Percentiles rank a stretch among this genome's conserved stretches.
These are phyloP conservation scores for Gynostemma pentaphyllum DNA, from an alignment of 306 rosid genomes.

Conservation along the genomic window DNA sequence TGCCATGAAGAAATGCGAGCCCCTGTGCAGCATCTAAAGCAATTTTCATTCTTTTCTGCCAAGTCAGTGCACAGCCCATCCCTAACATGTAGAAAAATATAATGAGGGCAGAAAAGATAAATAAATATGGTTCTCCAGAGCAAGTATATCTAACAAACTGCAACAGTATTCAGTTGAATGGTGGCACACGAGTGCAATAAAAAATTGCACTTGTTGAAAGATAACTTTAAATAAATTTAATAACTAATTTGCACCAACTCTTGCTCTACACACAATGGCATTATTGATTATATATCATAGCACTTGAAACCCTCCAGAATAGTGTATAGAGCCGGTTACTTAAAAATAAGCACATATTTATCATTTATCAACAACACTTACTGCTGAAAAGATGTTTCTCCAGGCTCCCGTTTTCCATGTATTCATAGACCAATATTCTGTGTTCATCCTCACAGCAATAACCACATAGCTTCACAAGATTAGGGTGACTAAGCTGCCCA, in stretches of 20 bases:
- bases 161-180: neutral
- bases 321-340: neutral
- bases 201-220: neutral
- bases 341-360: neutral
- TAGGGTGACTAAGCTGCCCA: constrained; percentile 81
- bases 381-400: constrained; percentile 96
- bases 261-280: neutral
- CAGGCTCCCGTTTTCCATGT: constrained; percentile 93
- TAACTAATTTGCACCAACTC: neutral
- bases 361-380: constrained; percentile 25
- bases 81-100: constrained; percentile 38
- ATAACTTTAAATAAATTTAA: neutral
- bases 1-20: constrained; percentile 97
- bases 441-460: constrained; percentile 95
- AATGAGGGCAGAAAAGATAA: neutral
- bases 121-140: neutral
- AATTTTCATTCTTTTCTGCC: constrained; percentile 96
- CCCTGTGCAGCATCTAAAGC: constrained; percentile 91
- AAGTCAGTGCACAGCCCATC: constrained; percentile 72
- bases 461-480: constrained; percentile 93
- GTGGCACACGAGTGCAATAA: neutral
- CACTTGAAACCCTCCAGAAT: neutral
- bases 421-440: constrained; percentile 83
- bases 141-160: neutral
- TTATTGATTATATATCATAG: neutral